Evolutionary conservation across 208 protist genomes (phyloP).

Genomic region (Crithidia expoeki): DNA sequence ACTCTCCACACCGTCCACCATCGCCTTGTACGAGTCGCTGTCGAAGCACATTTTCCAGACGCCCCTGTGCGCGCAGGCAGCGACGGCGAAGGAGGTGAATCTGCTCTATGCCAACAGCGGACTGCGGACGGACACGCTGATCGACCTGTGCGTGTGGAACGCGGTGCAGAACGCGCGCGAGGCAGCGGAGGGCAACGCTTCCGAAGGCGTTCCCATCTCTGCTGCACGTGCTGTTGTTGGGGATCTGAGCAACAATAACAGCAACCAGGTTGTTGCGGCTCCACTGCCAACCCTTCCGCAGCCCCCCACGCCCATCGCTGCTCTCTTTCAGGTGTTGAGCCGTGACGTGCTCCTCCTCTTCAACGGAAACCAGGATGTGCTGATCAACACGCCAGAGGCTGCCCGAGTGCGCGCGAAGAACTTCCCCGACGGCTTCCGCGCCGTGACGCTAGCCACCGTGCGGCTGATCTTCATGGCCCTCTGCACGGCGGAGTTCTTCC

Average conservation of each 20-base stretch:
- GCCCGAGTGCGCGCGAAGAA: slow-evolving; percentile 28
- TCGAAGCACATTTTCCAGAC: slow-evolving; percentile 54
- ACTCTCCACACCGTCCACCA: slow-evolving; percentile 42
- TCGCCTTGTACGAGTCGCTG: slow-evolving; percentile 58
- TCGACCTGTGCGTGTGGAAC: slow-evolving; percentile 33
- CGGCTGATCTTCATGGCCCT: slow-evolving; percentile 45
- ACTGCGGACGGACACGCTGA: slow-evolving; percentile 17
- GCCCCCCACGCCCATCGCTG: slow-evolving; percentile 8
- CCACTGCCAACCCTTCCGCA: slow-evolving; percentile 2
- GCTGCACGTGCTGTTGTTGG: background rate
- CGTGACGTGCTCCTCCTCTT: slow-evolving; percentile 28
- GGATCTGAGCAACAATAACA: background rate
- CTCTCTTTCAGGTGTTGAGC: slow-evolving; percentile 25
- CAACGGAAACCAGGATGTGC: slow-evolving; percentile 34
- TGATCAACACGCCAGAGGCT: slow-evolving; percentile 30
- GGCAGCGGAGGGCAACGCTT: background rate
- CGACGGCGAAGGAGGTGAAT: slow-evolving; percentile 17
- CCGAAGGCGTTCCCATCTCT: background rate
- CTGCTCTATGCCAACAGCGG: slow-evolving; percentile 25
- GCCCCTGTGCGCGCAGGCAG: slow-evolving; percentile 19
- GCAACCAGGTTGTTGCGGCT: background rate
- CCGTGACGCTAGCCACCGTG: slow-evolving; percentile 36
- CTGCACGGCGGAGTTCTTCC: slow-evolving; percentile 34
- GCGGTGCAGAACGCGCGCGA: slow-evolving; percentile 31
- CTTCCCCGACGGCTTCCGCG: slow-evolving; percentile 35